phyloP scores from a whole-genome alignment of 2,329 filamentous ascomycete species.

The Stylonectria norvegica region DNA sequence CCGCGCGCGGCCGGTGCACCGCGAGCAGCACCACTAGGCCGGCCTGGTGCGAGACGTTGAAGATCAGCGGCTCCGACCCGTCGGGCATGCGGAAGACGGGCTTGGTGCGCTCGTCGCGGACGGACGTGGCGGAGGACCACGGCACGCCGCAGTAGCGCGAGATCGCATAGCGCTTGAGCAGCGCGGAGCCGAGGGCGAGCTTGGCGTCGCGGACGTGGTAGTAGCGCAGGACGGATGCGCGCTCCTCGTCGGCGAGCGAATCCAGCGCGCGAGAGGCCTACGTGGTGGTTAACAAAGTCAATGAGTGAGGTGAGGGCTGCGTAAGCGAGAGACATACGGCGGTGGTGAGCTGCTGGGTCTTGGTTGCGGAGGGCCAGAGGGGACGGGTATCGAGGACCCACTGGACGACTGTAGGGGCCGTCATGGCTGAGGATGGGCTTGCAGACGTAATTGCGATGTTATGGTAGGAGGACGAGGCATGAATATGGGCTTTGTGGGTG shows the following conservation, averaged over 20 bases:
- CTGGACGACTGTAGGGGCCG: slow-evolving; percentile 50
- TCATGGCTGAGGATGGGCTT: no score
- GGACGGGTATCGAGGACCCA: slow-evolving; percentile 60
- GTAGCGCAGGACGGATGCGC: slow-evolving; percentile 55
- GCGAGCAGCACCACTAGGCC: slow-evolving; percentile 69
- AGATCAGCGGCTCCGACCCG: slow-evolving; percentile 51
- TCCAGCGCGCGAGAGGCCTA: slow-evolving; percentile 54
- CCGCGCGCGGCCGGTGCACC: slow-evolving; percentile 34
- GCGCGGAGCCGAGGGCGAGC: slow-evolving; percentile 67
- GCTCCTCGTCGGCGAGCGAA: slow-evolving; percentile 54
- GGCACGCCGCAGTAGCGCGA: slow-evolving; percentile 54
- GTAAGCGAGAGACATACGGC: slow-evolving; percentile 37
- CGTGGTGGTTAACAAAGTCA: slow-evolving; percentile 3
- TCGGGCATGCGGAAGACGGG: slow-evolving; percentile 50
- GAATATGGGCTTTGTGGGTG: no score
- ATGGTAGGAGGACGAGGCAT: no score
- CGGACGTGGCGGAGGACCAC: slow-evolving; percentile 58
- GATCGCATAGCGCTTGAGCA: slow-evolving; percentile 71
- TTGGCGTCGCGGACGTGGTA: slow-evolving; percentile 69
- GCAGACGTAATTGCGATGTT: no score
- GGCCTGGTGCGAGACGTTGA: slow-evolving; percentile 78
- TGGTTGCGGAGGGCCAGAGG: slow-evolving; percentile 52
- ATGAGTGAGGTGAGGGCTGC: neutral
- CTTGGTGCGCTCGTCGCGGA: slow-evolving; percentile 54
- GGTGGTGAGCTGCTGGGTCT: slow-evolving; percentile 46